Percentiles rank a stretch among this genome's conserved stretches.
Evolutionary conservation across 2,329 filamentous ascomycete genomes (phyloP).

Genomic region (Ophiostoma australiae): DNA sequence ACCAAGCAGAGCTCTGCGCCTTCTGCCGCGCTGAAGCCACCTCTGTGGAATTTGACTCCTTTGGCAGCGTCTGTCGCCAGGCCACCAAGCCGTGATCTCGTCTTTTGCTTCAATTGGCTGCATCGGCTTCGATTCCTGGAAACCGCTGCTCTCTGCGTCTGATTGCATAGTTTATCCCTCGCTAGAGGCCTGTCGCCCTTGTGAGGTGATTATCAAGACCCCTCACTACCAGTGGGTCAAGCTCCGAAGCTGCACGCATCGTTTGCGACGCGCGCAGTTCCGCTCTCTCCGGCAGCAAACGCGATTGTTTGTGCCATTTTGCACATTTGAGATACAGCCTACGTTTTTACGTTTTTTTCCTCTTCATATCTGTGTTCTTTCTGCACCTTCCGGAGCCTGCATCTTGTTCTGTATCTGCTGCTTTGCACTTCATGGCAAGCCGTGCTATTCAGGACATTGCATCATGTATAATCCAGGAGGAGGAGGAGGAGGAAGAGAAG

Average conservation of each 20-base stretch:
- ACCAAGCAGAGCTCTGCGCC: neutral
- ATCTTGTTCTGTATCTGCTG: neutral
- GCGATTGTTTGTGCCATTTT: neutral
- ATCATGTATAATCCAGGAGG: conserved; percentile 24
- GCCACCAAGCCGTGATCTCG: neutral
- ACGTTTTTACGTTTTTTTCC: neutral
- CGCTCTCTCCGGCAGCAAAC: conserved; percentile 11
- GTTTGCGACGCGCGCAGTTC: conserved; percentile 15
- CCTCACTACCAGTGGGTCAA: conserved; percentile 24
- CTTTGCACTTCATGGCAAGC: conserved; percentile 23
- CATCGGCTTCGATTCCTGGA: neutral
- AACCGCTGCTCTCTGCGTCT: neutral
- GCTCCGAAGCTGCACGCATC: conserved; percentile 17
- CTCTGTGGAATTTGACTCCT: neutral
- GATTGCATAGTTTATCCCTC: neutral
- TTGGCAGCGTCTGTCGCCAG: neutral
- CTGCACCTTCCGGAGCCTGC: neutral
- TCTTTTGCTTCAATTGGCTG: neutral
- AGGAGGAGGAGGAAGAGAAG: conserved; percentile 12
- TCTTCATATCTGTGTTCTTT: neutral
- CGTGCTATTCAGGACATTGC: neutral
- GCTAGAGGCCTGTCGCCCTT: neutral
- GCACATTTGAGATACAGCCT: neutral
- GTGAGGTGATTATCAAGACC: conserved; percentile 18
- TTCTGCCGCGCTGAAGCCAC: neutral